Evolutionary conservation across 1,284 basidiomycete species (phyloP), one percentile per base, ranked within the genome.

Genomic region (Ceratorhiza oryzae-sativae): DNA sequence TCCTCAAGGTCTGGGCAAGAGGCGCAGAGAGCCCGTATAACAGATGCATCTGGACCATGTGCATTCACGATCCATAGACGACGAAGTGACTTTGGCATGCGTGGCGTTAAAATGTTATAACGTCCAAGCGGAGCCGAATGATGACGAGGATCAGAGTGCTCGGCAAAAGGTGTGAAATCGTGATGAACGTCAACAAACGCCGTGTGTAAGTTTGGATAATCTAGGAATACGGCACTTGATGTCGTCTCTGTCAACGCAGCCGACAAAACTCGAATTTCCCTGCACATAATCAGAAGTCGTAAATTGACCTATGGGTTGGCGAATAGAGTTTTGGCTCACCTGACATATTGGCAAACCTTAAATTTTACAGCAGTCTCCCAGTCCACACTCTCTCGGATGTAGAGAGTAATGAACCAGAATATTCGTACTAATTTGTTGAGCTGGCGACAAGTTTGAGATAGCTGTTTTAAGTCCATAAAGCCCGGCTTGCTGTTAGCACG

Each of bases 51-150:
- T 34, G 67, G 67, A 23, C 67, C 67, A 42, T 71, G 67, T 2
- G 55, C 67, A 20, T 71, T 56, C n/a, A 46, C 55, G 10, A 71
- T n/a, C 55, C 55, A 56, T 10, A 71, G 20, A n/a, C 55, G 49
- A 23, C 42, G 53, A 5, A 65, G 34, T 9, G 62, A 65, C 5
- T 18, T 15, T 10, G 62, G 62, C 10, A 65, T 48, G 30, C n/a
- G 56, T 36, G 67, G 10, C 9, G 25, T 46, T 5, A 65, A 10
- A 15, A 25, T 25, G 15, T 41, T 46, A 9, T 65, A 65, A 15
- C 45, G 45, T 10, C 60, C 60, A 25, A 34, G 45, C 4, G 30
- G 10, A 25, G 34, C n/a, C 27, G 49, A 20, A 9, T 34, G 36
- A 20, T 39, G 18, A 25, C 53, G 36, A 12, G 62, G 27, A 13